Conservation (phyloP, 805 yeast species). For the Trichomonascus vanleenenianus region DNA sequence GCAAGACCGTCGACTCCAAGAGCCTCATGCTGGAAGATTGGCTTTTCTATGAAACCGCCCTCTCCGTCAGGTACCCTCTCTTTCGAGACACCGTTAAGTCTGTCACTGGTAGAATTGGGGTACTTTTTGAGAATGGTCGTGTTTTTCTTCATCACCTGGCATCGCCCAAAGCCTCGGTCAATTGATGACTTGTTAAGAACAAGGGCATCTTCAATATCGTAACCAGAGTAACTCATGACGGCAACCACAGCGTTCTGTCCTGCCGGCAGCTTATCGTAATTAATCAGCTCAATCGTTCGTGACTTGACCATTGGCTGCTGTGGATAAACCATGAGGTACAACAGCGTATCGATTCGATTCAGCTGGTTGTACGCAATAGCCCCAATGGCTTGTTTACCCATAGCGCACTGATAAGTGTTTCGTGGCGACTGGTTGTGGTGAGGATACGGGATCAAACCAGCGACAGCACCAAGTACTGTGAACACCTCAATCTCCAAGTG, state of each 20-base stretch:
- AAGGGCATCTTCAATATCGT: constrained; percentile 95
- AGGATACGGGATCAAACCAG: constrained; percentile 86
- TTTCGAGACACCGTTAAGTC: constrained; percentile 84
- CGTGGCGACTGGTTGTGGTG: constrained; percentile 91
- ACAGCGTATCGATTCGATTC: constrained; percentile 86
- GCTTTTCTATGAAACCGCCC: constrained; percentile 23
- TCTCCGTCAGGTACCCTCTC: constrained; percentile 30
- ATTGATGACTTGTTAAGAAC: constrained; percentile 88
- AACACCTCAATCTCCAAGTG: constrained; percentile 95
- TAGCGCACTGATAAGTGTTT: constrained; percentile 89
- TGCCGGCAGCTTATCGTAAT: constrained; percentile 94
- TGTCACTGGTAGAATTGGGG: constrained; percentile 89
- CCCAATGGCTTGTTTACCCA: constrained; percentile 99
- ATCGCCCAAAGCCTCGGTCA: constrained; percentile 96
- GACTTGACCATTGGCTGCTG: constrained; percentile 99
- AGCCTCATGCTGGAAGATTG: constrained; percentile 78
- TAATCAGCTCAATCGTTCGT: constrained; percentile 88
- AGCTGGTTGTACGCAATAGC: constrained; percentile 97
- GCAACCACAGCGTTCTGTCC: constrained; percentile 99
- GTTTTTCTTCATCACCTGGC: constrained; percentile 90
- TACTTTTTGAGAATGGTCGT: constrained; percentile 85
- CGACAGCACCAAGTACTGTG: constrained; percentile 87
- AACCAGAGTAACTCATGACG: constrained; percentile 98
- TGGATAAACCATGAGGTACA: constrained; percentile 96
- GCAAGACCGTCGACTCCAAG: constrained; percentile 95